Conservation (phyloP, 768 basidiomycete species). For the Cystobasidium onofrii region DNA sequence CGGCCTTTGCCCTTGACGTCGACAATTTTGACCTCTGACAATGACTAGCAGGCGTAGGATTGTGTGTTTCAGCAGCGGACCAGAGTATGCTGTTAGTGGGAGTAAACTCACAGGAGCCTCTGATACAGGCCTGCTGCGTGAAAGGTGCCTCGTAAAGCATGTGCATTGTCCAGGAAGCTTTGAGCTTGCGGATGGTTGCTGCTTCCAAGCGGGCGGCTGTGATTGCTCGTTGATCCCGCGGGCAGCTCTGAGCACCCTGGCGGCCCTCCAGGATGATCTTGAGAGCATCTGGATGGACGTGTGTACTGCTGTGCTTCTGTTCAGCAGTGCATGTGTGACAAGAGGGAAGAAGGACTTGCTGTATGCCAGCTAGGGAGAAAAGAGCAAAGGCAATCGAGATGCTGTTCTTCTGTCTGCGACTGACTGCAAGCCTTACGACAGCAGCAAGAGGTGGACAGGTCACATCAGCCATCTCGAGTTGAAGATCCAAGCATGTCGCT, state of each 20-base stretch:
- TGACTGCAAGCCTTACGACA: background rate
- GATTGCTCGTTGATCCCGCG: background rate
- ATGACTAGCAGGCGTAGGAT: background rate
- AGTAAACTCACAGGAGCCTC: background rate
- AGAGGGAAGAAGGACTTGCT: background rate
- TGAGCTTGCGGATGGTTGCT: background rate
- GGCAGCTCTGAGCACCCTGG: background rate
- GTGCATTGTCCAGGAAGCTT: background rate
- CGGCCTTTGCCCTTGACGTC: slow-evolving; percentile 8
- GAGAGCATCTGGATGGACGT: background rate
- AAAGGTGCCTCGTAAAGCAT: background rate
- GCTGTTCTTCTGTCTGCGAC: background rate
- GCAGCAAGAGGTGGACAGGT: background rate
- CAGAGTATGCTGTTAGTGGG: too few relatives aligned
- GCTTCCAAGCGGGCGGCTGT: background rate
- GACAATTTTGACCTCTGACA: background rate
- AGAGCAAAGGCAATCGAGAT: slow-evolving; percentile 1
- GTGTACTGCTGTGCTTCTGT: background rate
- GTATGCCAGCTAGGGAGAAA: background rate
- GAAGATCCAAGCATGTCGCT: background rate
- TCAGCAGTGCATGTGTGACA: background rate
- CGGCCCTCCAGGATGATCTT: background rate
- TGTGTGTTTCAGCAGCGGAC: too few relatives aligned
- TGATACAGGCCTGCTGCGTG: background rate
- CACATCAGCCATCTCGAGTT: background rate